Base-by-base conservation (phyloP, 495 filamentous ascomycete species). In the Pseudoneurospora amorphoporcata region DNA sequence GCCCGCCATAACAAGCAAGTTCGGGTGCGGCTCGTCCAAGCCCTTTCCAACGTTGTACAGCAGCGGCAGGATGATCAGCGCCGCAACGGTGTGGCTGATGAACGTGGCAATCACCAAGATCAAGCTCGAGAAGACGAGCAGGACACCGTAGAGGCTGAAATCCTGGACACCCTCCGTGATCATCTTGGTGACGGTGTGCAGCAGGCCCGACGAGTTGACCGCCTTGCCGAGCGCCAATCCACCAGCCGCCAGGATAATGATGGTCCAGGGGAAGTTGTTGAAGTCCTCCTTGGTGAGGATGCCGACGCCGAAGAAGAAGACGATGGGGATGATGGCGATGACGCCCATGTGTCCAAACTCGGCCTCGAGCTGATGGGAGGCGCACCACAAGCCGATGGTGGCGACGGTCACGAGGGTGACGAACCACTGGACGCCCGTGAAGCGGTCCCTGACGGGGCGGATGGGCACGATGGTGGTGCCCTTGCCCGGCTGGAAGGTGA, bases 231-330 rank as follows among this genome's bases (percentile, higher is more conserved):
- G 90, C 5, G 94, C 92, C 12, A 99, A 84, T 3, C 95, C 95
- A 47, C 95, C 95, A 17, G 96, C 95, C 0, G 95, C 95, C 23
- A 99, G 90, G 77, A 99, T 98, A 83, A 99, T 98, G 82, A 99
- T 98, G 37, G 95, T 99, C 95, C 95, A 99, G 40, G 98, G 91
- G 83, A 99, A 99, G 79, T 99, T 99, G 85, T 99, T 99, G 79
- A 99, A 99, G 80, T 99, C 95, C 82, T 98, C 95, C 80, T 99
- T 99, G 38, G 94, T 99, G 14, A 99, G 87, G 78, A 99, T 97
- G 43, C 95, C 95, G 12, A 94, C 93, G 71, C 95, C 95, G 78
- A 98, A 99, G 87, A 99, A 99, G 41, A 97, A 83, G 43, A 95
- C 92, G 47, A 99, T 89, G 8, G 95, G 95, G 73, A 99, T 92